A percentile compares a stretch with the other conserved stretches of the same genome.
These are phyloP conservation scores for Paulinella micropora DNA, from an alignment of 78 protist species.

Conservation along the genomic window DNA sequence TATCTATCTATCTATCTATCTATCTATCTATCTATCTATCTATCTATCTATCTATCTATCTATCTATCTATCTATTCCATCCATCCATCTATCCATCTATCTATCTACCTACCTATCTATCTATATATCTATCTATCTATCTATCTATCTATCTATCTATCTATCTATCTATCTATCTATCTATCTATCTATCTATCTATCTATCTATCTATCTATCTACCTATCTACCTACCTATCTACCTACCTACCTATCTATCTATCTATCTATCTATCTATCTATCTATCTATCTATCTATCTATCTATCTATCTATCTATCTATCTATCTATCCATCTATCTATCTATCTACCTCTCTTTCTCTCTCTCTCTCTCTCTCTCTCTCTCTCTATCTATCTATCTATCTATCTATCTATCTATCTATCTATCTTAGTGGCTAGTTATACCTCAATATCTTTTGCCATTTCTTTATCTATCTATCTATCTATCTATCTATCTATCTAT, in stretches of 20 bases:
- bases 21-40: not conserved
- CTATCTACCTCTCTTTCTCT: not conserved
- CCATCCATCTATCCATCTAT: not conserved
- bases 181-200: not conserved
- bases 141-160: not conserved
- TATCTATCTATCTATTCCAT: not conserved
- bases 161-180: not conserved
- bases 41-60: not conserved
- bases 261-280: not conserved
- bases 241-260: not conserved
- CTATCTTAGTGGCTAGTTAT: not conserved
- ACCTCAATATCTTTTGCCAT: not conserved
- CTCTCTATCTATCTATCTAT: not conserved
- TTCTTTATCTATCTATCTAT: not conserved
- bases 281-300: not conserved
- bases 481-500: not conserved
- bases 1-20: not conserved
- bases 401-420: not conserved
- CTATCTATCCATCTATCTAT: not conserved
- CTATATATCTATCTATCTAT: not conserved
- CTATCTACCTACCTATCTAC: not conserved
- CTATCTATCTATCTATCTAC: not conserved
- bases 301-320: not conserved
- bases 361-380: not conserved
- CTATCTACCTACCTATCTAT: not conserved